A percentile compares a stretch with the other conserved stretches of the same genome.
Conservation (phyloP, 257 asterid species). For the Fraxinus anomala region DNA sequence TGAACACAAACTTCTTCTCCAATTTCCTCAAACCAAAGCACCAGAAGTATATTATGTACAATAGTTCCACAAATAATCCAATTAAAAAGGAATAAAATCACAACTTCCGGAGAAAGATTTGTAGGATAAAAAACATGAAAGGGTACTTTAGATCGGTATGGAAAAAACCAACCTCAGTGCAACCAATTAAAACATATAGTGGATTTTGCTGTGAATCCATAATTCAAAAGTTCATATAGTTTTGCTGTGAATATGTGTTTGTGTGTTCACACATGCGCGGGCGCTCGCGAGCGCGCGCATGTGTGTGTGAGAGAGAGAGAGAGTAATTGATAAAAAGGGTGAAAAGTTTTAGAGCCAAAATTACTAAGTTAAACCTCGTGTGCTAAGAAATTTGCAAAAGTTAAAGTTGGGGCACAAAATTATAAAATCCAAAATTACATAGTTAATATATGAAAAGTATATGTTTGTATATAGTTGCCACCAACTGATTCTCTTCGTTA, state of each 20-base stretch:
- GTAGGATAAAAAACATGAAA: no score
- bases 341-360: neutral
- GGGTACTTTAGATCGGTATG: no score
- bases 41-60: neutral
- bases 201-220: neutral
- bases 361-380: neutral
- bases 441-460: neutral
- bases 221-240: neutral
- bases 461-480: conserved; percentile 13
- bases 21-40: neutral
- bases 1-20: neutral
- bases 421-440: neutral
- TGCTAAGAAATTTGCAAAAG: neutral
- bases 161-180: neutral
- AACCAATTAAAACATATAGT: no score
- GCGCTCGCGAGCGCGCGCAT: no score
- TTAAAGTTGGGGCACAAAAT: no score
- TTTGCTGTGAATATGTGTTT: neutral
- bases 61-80: neutral
- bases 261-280: neutral
- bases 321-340: no score
- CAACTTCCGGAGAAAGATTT: no score
- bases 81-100: no score
- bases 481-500: conserved; percentile 19
- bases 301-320: no score